These are phyloP conservation scores for Curvularia lunata DNA, from an alignment of 2,329 filamentous ascomycete species.

Conservation along the genomic window DNA sequence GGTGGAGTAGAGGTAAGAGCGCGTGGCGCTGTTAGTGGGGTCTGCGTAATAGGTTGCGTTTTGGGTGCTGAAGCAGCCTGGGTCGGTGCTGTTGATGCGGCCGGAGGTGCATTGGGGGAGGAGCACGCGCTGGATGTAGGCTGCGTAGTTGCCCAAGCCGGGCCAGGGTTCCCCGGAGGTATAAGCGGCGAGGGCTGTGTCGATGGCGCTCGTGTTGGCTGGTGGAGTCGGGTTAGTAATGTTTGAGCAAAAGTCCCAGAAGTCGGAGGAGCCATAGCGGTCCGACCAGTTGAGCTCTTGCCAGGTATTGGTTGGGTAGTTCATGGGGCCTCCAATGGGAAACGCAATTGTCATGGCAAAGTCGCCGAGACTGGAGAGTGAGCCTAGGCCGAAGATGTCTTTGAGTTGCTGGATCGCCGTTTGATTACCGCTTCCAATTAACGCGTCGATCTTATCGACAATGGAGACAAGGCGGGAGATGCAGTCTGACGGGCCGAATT, in stretches of 20 bases:
- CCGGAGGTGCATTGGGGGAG: constrained; percentile 53
- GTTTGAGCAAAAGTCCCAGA: constrained; percentile 61
- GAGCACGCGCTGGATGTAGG: constrained; percentile 57
- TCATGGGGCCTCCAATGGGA: constrained; percentile 56
- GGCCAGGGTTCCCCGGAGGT: constrained; percentile 59
- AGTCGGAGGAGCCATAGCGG: constrained; percentile 53
- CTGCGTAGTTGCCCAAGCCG: constrained; percentile 59
- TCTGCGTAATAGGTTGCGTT: constrained; percentile 55
- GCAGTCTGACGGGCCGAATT: constrained; percentile 58
- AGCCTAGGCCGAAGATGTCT: constrained; percentile 56
- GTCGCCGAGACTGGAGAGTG: constrained; percentile 54
- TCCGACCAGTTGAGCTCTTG: constrained; percentile 61
- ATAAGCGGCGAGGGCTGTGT: constrained; percentile 57
- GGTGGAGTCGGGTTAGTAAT: constrained; percentile 57
- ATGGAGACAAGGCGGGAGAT: constrained; percentile 58
- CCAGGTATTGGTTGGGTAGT: constrained; percentile 60
- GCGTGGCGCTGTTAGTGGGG: constrained; percentile 48
- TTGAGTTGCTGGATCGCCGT: constrained; percentile 56
- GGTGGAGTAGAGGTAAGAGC: constrained; percentile 60
- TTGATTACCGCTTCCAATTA: constrained; percentile 53
- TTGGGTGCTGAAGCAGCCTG: constrained; percentile 55
- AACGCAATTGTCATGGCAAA: constrained; percentile 59
- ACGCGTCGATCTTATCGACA: constrained; percentile 57
- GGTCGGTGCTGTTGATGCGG: constrained; percentile 51
- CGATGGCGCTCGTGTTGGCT: constrained; percentile 53